A percentile compares a stretch with the other conserved stretches of the same genome.
Evolutionary conservation across 805 yeast genomes (phyloP).

Genomic region (Ogataea kodamae): DNA sequence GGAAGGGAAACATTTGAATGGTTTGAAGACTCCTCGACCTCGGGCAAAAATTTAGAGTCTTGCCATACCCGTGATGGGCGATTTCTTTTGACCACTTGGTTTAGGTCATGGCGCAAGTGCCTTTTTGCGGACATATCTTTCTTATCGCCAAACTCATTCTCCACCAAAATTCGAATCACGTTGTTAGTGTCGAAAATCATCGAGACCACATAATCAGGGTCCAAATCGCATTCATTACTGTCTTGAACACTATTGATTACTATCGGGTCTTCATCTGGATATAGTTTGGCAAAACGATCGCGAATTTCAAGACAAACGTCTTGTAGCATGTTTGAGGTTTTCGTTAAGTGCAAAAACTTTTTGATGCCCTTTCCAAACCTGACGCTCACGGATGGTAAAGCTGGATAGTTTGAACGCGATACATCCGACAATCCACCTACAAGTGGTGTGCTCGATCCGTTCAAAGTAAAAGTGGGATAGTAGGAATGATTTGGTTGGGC

Average conservation of each 20-base stretch:
- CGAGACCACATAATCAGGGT: slow-evolving; percentile 65
- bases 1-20: slow-evolving; percentile 18
- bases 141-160: slow-evolving; percentile 33
- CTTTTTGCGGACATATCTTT: slow-evolving; percentile 20
- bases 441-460: slow-evolving; percentile 29
- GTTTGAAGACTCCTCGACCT: slow-evolving; percentile 4
- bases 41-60: slow-evolving; percentile 5
- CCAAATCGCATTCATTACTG: slow-evolving; percentile 65
- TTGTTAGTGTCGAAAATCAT: slow-evolving; percentile 58
- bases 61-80: slow-evolving; percentile 29
- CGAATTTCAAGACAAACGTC: slow-evolving; percentile 52
- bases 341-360: slow-evolving; percentile 65
- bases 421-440: slow-evolving; percentile 11
- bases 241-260: slow-evolving; percentile 65
- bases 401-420: slow-evolving; percentile 9
- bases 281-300: slow-evolving; percentile 55
- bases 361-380: slow-evolving; percentile 15
- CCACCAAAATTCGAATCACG: slow-evolving; percentile 44
- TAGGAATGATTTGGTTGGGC: slow-evolving; percentile 11
- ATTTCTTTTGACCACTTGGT: slow-evolving; percentile 30
- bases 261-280: slow-evolving; percentile 58
- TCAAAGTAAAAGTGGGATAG: slow-evolving; percentile 17
- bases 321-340: slow-evolving; percentile 42
- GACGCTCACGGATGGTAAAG: slow-evolving; percentile 16
- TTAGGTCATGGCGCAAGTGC: slow-evolving; percentile 24